Evolutionary conservation across 768 basidiomycete species (phyloP), one percentile per base, ranked within the genome.

Genomic region (Terana coerulea): DNA sequence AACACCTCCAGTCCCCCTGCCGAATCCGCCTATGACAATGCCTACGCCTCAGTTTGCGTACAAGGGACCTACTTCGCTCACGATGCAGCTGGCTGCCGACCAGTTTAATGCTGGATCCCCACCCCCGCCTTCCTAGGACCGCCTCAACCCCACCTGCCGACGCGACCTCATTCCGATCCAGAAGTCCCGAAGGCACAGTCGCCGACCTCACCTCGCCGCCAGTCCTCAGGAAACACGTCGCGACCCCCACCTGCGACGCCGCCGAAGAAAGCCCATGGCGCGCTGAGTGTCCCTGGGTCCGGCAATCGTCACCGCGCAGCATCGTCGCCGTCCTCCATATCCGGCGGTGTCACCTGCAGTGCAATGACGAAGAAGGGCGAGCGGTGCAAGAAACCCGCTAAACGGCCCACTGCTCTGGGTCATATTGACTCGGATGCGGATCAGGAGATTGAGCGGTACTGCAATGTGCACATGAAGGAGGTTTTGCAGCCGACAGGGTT

Each of bases 361-460:
- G 86, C 80, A 4, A 68, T 75, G 31, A 91, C 86, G n/a, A 81
- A 80, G 61, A 70, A 77, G 12, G 84, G 80, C 9, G 78, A 76
- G 56, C 79, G 68, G 30, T 92, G 90, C 58, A 73, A 72, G 36
- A 57, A 56, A 12, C 36, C 67, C 53, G 76, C 88, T 31, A 85
- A 81, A 57, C 30, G 45, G 58, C 71, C 11, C 69, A 72, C 21
- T 52, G 58, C 70, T 25, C 46, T 69, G 14, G 56, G 61, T 8
- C 51, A 57, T 21, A 46, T 65, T 31, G 59, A 64, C 34, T 64
- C 72, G 30, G 69, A 69, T 30, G 62, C 60, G 33, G 67, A 73
- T 15, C 58, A 57, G 19, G 59, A 63, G 26, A 60, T 73, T 8
- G 70, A 75, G 39, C 63, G 75, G 15, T 89, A 82, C 64, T 90